These are phyloP conservation scores for Leishmania gerbilli DNA, from an alignment of 208 protist species.

Conservation along the genomic window DNA sequence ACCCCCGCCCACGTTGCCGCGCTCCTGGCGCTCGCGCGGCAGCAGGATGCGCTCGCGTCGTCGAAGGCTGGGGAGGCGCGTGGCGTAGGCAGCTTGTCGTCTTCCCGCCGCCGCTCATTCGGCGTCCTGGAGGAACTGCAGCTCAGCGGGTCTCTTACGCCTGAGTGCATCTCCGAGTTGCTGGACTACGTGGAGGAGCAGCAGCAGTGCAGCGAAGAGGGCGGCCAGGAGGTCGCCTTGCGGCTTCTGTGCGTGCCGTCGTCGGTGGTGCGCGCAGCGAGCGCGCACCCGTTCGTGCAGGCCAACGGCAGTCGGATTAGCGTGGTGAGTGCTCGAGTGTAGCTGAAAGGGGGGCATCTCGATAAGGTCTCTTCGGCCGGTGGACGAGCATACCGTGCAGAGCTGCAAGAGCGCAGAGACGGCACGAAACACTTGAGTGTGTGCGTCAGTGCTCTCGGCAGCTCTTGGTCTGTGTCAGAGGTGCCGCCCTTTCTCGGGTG, in stretches of 20 bases:
- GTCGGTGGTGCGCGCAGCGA: conserved; percentile 26
- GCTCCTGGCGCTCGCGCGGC: conserved; percentile 38
- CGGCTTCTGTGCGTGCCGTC: conserved; percentile 37
- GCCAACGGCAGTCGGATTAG: conserved; percentile 21
- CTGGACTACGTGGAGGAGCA: conserved; percentile 65
- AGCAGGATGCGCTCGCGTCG: conserved; percentile 13
- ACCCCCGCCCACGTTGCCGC: conserved; percentile 61
- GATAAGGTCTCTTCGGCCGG: not conserved
- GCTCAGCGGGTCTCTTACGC: conserved; percentile 64
- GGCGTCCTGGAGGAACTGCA: conserved; percentile 53
- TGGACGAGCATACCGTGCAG: not conserved
- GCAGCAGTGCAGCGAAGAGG: not conserved
- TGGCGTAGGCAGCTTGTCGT: not conserved
- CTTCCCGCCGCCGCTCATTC: conserved; percentile 15
- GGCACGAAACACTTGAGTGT: not conserved
- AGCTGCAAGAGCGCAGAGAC: not conserved
- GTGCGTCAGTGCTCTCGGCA: not conserved
- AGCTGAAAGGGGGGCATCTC: not conserved
- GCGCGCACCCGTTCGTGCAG: conserved; percentile 43
- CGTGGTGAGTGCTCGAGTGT: conserved; percentile 9
- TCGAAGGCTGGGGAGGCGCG: not conserved
- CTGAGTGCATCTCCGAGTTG: conserved; percentile 43
- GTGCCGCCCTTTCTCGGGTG: not conserved
- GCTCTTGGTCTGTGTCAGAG: not conserved
- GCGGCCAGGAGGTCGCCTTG: not conserved